Conservation (phyloP, 495 filamentous ascomycete genomes). For the Beverwykella pulmonaria region DNA sequence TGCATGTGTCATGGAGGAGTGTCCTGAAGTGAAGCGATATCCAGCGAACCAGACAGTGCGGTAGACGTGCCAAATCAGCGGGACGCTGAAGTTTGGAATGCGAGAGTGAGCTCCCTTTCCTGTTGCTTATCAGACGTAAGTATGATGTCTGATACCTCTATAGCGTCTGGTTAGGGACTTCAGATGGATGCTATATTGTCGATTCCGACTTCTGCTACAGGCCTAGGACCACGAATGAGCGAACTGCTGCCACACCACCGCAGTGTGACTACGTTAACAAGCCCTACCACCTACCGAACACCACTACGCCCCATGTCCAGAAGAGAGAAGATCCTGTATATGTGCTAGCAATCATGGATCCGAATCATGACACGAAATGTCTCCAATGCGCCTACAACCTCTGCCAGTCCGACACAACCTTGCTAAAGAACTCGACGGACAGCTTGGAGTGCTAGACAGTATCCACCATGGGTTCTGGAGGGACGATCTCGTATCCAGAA, state of each 20-base stretch:
- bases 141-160: background rate
- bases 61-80: background rate
- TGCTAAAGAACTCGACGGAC: background rate
- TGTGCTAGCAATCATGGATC: background rate
- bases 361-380: background rate
- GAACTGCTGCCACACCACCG: too few relatives aligned
- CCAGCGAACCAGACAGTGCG: background rate
- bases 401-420: background rate
- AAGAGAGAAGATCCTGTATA: background rate
- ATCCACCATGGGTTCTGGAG: background rate
- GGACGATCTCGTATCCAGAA: background rate
- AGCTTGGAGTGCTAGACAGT: background rate
- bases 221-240: too few relatives aligned
- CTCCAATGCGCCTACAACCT: background rate
- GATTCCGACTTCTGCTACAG: background rate
- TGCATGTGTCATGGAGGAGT: slow-evolving; percentile 7
- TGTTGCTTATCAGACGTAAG: background rate
- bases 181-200: background rate
- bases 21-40: background rate
- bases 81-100: background rate
- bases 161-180: background rate
- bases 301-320: background rate
- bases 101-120: too few relatives aligned
- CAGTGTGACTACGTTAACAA: background rate
- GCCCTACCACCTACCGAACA: background rate